A percentile compares a stretch with the other conserved stretches of the same genome.
Conservation (phyloP, 208 protist genomes). For the Porcisia hertigi region DNA sequence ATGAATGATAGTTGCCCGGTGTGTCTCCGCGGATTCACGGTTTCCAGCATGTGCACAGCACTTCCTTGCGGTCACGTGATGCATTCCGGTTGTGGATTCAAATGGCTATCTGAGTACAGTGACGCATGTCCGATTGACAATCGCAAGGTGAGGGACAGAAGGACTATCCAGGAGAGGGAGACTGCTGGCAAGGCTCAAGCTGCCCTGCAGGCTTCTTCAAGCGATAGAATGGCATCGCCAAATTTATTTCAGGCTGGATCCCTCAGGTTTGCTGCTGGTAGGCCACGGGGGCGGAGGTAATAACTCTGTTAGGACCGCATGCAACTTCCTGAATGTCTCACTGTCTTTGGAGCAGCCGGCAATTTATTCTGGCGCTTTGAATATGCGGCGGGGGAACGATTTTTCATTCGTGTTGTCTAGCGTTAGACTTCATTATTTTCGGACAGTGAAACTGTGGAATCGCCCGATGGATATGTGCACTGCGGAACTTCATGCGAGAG, state of each 20-base stretch:
- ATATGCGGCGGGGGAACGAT: background rate
- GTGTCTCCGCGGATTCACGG: slow-evolving; percentile 55
- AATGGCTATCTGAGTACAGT: slow-evolving; percentile 69
- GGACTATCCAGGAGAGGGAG: background rate
- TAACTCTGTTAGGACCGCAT: background rate
- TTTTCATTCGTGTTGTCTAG: background rate
- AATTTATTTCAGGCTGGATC: background rate
- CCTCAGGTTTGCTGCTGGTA: background rate
- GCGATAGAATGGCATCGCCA: background rate
- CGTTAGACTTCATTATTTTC: background rate
- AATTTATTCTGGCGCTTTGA: background rate
- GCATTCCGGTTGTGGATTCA: slow-evolving; percentile 54
- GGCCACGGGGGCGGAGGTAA: background rate
- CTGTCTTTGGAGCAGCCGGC: background rate
- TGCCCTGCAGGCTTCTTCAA: background rate
- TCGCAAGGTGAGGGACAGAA: background rate
- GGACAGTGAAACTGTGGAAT: background rate
- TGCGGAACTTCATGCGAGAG: background rate
- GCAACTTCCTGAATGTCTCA: background rate
- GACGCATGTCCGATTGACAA: slow-evolving; percentile 73
- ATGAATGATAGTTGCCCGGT: slow-evolving; percentile 48
- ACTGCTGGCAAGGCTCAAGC: background rate
- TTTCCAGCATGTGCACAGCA: slow-evolving; percentile 40
- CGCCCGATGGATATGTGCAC: background rate
- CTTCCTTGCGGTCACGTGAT: slow-evolving; percentile 79